Evolutionary conservation across 2,329 filamentous ascomycete genomes (phyloP), one percentile per base, ranked within the genome.

Genomic region (Fusarium anthophilum): DNA sequence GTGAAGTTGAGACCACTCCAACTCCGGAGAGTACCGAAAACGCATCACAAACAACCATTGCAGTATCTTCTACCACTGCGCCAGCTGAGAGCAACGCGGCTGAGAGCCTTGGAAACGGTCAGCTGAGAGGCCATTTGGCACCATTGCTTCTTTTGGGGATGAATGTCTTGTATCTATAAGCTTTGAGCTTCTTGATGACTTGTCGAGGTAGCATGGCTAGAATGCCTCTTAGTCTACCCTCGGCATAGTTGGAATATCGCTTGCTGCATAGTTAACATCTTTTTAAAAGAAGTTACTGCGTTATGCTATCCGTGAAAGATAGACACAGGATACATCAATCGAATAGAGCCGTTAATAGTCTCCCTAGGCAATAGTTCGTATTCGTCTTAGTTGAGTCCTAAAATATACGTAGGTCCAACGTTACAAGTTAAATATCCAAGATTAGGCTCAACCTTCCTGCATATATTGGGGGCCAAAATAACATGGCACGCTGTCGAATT

Each of bases 41-140:
- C 1, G 9, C 14, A 4, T 17, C 37, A 1, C 6, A 22, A 8
- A n/a, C 20, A 8, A 24, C 7, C 0, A 18, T 5, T 12, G 18
- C 14, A 6, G 30, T n/a, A 0, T 3, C 37, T 37, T 28, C 58
- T 37, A 37, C 18, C 0, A 50, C 55, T 11, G n/a, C 20, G 6
- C n/a, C 56, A 4, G 12, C 1, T 0, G 56, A 44, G 24, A 47
- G 5, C 24, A 64, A 37, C 5, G 37, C n/a, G 9, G n/a, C 18
- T 6, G 17, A 4, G 4, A 43, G 15, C 2, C 20, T 43, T 26
- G 24, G 8, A 7, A 5, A 13, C 5, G 13, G 13, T 1, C 12
- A 7, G 3, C 6, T 43, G 0, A 8, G 13, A 13, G 18, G 20
- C 3, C 28, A 7, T 3, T 30, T 24, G 39, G 5, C 6, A 4